Conservation (phyloP, 1,284 basidiomycete genomes). For the Mycena citricolor region DNA sequence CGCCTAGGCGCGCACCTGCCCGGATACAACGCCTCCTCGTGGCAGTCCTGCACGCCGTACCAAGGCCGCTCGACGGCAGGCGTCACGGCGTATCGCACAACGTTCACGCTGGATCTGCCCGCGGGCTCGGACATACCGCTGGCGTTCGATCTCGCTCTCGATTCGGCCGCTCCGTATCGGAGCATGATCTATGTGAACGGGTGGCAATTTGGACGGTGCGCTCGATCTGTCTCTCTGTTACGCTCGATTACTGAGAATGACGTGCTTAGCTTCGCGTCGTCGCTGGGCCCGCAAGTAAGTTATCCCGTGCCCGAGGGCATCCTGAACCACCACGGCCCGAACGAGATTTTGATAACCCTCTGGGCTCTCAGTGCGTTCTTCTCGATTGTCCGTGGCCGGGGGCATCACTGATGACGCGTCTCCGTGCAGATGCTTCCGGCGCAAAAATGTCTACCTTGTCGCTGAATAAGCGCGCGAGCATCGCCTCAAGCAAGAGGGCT, state of each 20-base stretch:
- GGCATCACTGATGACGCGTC: not conserved
- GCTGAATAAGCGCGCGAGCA: constrained; percentile 30
- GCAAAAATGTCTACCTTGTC: constrained; percentile 37
- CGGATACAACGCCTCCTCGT: constrained; percentile 39
- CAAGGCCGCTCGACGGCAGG: constrained; percentile 37
- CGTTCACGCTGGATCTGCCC: constrained; percentile 43
- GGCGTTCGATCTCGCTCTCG: constrained; percentile 42
- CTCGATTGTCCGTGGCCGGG: not conserved
- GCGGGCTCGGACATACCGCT: constrained; percentile 39
- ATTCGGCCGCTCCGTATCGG: constrained; percentile 35
- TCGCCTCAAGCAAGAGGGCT: constrained; percentile 36
- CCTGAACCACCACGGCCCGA: constrained; percentile 39
- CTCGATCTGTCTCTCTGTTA: not conserved
- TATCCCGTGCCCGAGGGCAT: constrained; percentile 43
- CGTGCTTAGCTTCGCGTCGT: constrained; percentile 30
- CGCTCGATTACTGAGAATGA: constrained; percentile 7
- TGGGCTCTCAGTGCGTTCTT: constrained; percentile 39
- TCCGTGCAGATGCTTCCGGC: constrained; percentile 32
- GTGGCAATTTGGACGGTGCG: constrained; percentile 44
- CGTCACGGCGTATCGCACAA: constrained; percentile 44
- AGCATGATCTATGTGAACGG: constrained; percentile 42
- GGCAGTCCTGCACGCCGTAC: constrained; percentile 40
- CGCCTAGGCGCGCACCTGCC: constrained; percentile 42
- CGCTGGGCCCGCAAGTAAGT: constrained; percentile 34
- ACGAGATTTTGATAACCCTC: constrained; percentile 39